A percentile compares a stretch with the other conserved stretches of the same genome.
phyloP scores from a whole-genome alignment of 352 stramenopile genomes.

The Phytopythium helicoides region DNA sequence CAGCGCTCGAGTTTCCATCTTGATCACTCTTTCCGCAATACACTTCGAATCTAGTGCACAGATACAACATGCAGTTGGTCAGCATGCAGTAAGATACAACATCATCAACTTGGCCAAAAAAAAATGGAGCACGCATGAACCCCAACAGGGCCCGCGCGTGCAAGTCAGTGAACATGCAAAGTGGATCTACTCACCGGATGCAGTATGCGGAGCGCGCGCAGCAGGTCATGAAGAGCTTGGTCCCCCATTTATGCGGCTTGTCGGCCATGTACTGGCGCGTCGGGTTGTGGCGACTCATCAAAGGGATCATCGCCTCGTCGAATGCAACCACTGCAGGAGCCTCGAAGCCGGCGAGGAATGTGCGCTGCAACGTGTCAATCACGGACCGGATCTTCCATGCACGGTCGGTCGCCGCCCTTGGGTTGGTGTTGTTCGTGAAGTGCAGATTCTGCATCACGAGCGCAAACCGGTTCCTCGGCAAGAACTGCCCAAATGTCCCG shows the following conservation, averaged over 20 bases:
- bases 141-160: background rate
- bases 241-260: conserved; percentile 8
- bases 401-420: conserved; percentile 2
- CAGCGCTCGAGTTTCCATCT: background rate
- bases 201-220: conserved; percentile 14
- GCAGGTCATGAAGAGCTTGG: conserved; percentile 14
- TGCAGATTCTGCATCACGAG: too few species aligned
- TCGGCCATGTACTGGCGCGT: conserved; percentile 13
- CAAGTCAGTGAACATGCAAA: too few species aligned
- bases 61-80: conserved; percentile 3
- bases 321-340: conserved; percentile 11
- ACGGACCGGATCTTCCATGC: conserved; percentile 19
- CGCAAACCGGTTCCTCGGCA: too few species aligned
- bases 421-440: conserved; percentile 6
- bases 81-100: conserved; percentile 1
- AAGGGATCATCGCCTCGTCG: conserved; percentile 12
- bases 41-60: conserved; percentile 13
- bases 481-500: too few species aligned
- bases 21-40: conserved; percentile 10
- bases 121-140: conserved; percentile 1
- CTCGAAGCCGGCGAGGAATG: conserved; percentile 10
- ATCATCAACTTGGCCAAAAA: conserved; percentile 13
- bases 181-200: too few species aligned
- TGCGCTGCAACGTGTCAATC: conserved; percentile 12
- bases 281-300: conserved; percentile 9